These are phyloP conservation scores for Mycothermus thermophilus DNA, from an alignment of 495 filamentous ascomycete genomes.

Conservation along the genomic window DNA sequence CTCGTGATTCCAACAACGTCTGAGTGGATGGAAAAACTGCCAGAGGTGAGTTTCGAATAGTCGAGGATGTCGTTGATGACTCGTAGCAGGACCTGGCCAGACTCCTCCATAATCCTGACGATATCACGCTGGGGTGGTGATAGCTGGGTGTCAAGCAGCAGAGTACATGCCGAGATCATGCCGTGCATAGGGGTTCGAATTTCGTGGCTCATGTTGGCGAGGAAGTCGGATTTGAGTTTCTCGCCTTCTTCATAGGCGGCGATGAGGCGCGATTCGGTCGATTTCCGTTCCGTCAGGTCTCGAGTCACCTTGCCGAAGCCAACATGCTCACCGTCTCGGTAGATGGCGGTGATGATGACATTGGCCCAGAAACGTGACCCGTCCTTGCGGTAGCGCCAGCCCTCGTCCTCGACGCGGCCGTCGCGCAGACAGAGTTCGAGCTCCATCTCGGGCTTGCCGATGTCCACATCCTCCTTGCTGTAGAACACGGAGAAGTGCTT, in stretches of 20 bases:
- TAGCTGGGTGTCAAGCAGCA: slow-evolving; percentile 31
- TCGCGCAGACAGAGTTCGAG: slow-evolving; percentile 44
- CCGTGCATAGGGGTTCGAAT: slow-evolving; percentile 41
- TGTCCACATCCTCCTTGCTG: slow-evolving; percentile 37
- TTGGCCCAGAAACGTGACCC: slow-evolving; percentile 54
- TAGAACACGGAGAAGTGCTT: slow-evolving; percentile 53
- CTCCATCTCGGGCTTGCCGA: slow-evolving; percentile 41
- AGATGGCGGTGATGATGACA: slow-evolving; percentile 49
- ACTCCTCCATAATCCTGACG: slow-evolving; percentile 33
- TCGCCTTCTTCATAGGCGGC: slow-evolving; percentile 51
- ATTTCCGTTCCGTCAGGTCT: slow-evolving; percentile 48
- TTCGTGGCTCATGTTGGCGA: slow-evolving; percentile 48
- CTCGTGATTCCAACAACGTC: slow-evolving; percentile 30
- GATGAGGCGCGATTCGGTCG: slow-evolving; percentile 43
- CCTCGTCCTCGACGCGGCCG: slow-evolving; percentile 49
- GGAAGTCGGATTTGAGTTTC: slow-evolving; percentile 51
- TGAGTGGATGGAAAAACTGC: slow-evolving; percentile 30
- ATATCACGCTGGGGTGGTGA: slow-evolving; percentile 30
- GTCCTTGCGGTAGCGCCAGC: slow-evolving; percentile 52
- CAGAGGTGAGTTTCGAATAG: slow-evolving; percentile 36
- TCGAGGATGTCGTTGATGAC: slow-evolving; percentile 42
- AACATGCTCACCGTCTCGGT: slow-evolving; percentile 41
- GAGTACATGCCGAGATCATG: slow-evolving; percentile 33
- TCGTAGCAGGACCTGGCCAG: slow-evolving; percentile 32
- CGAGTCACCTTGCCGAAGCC: slow-evolving; percentile 54